Evolutionary conservation across 129 eudicot genomes (phyloP).

Genomic region (Arctium lappa): DNA sequence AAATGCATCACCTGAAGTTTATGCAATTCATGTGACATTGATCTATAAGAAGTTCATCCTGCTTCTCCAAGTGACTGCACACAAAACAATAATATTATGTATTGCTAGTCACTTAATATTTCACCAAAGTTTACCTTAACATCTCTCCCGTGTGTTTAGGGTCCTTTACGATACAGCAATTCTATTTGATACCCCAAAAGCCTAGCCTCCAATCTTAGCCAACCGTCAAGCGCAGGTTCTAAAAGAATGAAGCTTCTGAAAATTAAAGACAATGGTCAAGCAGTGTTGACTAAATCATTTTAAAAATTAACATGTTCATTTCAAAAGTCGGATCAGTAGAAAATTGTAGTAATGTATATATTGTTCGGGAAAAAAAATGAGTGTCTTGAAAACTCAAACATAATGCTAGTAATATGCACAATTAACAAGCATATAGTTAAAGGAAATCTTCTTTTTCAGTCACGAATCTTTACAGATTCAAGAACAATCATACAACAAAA

Average conservation of each 20-base stretch:
- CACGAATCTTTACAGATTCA: no score
- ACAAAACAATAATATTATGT: not conserved
- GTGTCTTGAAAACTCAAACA: no score
- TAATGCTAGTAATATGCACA: no score
- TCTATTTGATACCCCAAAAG: not conserved
- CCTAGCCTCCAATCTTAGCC: no score
- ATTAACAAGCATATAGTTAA: no score
- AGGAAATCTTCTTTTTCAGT: no score
- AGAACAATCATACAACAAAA: not conserved
- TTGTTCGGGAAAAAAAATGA: no score
- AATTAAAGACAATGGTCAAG: not conserved
- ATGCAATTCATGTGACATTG: constrained; percentile 69
- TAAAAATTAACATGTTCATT: not conserved
- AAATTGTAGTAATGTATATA: no score
- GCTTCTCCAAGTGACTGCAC: constrained; percentile 88
- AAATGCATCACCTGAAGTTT: constrained; percentile 55
- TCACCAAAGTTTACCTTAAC: constrained; percentile 32
- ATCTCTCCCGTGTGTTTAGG: constrained; percentile 52
- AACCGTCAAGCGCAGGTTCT: not conserved
- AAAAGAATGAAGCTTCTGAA: not conserved
- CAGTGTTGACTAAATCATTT: not conserved
- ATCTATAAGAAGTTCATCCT: constrained; percentile 60
- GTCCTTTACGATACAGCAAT: constrained; percentile 34
- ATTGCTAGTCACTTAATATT: not conserved
- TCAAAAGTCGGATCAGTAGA: no score